phyloP scores from a whole-genome alignment of 306 rosid genomes.

The Neltuma alba region DNA sequence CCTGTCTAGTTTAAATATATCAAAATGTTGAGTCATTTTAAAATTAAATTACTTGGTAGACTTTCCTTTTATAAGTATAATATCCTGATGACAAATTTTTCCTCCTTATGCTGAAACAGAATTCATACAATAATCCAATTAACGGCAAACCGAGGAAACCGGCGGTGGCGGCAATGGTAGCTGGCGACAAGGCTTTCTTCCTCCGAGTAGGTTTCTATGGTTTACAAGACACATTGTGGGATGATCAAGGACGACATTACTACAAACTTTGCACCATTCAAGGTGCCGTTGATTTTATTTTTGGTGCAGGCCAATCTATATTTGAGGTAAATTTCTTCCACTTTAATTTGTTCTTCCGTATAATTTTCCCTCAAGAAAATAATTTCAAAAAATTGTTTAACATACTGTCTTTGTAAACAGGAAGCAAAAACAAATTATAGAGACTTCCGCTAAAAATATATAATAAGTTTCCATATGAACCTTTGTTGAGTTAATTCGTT shows the following conservation, averaged over 20 bases:
- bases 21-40: no score
- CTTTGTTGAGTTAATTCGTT: no score
- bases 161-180: slow-evolving; percentile 73
- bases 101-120: not conserved
- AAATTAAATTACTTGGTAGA: no score
- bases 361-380: not conserved
- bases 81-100: not conserved
- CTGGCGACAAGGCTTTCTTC: slow-evolving; percentile 59
- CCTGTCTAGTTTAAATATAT: no score
- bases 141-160: slow-evolving; percentile 19
- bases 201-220: slow-evolving; percentile 63
- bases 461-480: no score
- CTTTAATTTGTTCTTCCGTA: not conserved
- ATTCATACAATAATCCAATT: slow-evolving; percentile 1
- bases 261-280: slow-evolving; percentile 60
- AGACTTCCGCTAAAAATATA: no score
- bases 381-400: no score
- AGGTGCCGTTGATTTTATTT: slow-evolving; percentile 89
- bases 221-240: slow-evolving; percentile 92
- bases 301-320: slow-evolving; percentile 75
- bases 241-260: slow-evolving; percentile 69
- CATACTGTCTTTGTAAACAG: not conserved
- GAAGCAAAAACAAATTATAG: no score
- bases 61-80: no score
- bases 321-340: slow-evolving; percentile 47